A percentile compares a stretch with the other conserved stretches of the same genome.
Conservation (phyloP, 208 protist genomes). For the Crithidia bombi region DNA sequence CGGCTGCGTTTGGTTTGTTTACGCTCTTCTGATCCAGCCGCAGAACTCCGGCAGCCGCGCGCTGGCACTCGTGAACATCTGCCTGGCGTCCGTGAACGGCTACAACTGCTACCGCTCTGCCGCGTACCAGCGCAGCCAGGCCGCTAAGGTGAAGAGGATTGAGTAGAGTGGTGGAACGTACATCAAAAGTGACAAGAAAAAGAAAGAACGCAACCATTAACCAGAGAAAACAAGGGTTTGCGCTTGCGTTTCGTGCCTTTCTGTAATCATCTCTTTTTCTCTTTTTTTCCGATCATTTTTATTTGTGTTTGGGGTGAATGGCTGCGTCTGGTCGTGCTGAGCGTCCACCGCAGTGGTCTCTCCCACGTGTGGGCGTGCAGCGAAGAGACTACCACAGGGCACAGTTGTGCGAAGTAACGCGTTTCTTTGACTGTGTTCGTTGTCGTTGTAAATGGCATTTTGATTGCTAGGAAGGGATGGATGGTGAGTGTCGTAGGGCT, state of each 20-base stretch:
- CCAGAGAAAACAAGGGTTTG: no score
- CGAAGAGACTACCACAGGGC: neutral
- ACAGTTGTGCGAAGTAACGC: neutral
- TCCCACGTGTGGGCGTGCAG: neutral
- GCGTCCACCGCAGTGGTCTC: neutral
- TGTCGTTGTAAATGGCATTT: neutral
- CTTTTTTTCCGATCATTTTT: constrained; percentile 1
- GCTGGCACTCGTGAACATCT: constrained; percentile 81
- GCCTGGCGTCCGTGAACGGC: constrained; percentile 82
- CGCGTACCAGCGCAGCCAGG: constrained; percentile 47
- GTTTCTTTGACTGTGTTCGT: neutral
- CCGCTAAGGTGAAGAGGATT: constrained; percentile 20
- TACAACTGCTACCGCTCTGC: constrained; percentile 83
- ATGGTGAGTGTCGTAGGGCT: no score
- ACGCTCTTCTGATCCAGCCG: constrained; percentile 87
- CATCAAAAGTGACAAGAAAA: neutral
- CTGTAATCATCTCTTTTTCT: neutral
- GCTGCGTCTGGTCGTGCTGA: no score
- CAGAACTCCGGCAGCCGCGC: constrained; percentile 89
- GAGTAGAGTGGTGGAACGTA: constrained; percentile 12
- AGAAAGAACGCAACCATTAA: no score
- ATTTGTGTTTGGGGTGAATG: neutral
- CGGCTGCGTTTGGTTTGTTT: constrained; percentile 86
- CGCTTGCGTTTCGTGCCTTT: neutral
- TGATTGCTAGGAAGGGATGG: no score